Percentiles rank a stretch among this genome's conserved stretches.
These are phyloP conservation scores for Microthlaspi erraticum DNA, from an alignment of 345 rosid species.

Conservation along the genomic window DNA sequence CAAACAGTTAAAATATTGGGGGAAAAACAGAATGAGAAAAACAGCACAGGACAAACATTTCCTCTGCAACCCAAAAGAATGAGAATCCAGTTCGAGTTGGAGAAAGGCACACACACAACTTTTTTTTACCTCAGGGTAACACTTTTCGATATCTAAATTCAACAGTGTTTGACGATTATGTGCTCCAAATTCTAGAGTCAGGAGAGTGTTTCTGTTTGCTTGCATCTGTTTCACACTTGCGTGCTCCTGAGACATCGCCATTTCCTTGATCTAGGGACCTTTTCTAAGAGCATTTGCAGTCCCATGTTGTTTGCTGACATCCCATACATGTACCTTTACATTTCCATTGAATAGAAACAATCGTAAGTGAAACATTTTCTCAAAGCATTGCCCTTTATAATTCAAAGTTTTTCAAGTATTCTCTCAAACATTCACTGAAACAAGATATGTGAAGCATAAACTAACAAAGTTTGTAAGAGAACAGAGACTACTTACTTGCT, in stretches of 20 bases:
- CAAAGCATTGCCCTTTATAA: neutral
- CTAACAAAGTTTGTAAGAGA: slow-evolving; percentile 3
- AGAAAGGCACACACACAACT: slow-evolving; percentile 27
- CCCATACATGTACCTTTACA: slow-evolving; percentile 68
- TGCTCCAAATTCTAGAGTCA: slow-evolving; percentile 5
- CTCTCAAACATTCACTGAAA: neutral
- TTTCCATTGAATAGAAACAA: slow-evolving; percentile 19
- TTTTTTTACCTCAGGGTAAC: neutral
- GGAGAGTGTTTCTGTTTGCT: slow-evolving; percentile 29
- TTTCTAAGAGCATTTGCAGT: slow-evolving; percentile 85
- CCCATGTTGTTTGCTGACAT: slow-evolving; percentile 69
- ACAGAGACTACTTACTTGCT: slow-evolving; percentile 73
- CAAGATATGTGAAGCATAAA: slow-evolving; percentile 1
- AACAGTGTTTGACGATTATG: slow-evolving; percentile 33
- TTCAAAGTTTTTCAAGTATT: neutral
- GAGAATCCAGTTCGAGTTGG: slow-evolving; percentile 11
- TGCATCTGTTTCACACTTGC: slow-evolving; percentile 55
- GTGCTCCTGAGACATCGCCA: slow-evolving; percentile 86
- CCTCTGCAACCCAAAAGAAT: slow-evolving; percentile 12
- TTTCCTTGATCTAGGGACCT: slow-evolving; percentile 61
- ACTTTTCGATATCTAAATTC: neutral
- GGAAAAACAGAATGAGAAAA: slow-evolving; percentile 1
- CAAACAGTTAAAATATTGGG: slow-evolving; percentile 23
- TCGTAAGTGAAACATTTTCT: neutral
- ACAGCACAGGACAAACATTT: neutral